Percentiles rank a stretch among this genome's conserved stretches.
These are phyloP conservation scores for Yarrowia bubula DNA, from an alignment of 805 yeast species.

Conservation along the genomic window DNA sequence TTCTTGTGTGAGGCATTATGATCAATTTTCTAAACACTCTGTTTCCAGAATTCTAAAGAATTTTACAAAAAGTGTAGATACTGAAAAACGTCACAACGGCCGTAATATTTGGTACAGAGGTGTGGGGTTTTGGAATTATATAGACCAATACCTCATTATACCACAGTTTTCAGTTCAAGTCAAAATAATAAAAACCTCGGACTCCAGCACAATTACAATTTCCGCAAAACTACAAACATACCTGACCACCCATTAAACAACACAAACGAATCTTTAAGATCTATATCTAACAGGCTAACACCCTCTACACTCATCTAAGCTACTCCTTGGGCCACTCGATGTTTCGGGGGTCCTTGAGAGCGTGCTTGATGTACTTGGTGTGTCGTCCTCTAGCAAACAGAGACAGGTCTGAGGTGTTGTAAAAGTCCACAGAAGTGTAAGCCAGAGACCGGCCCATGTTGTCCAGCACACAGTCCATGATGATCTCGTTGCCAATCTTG, in stretches of 20 bases:
- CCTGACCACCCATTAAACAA: not conserved
- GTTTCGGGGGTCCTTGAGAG: constrained; percentile 34
- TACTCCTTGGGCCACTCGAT: constrained; percentile 2
- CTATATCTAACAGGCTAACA: not conserved
- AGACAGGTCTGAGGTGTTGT: constrained; percentile 31
- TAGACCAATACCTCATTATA: too few species aligned
- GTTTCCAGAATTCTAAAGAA: not conserved
- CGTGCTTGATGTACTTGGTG: constrained; percentile 44
- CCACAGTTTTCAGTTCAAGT: too few species aligned
- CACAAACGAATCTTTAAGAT: not conserved
- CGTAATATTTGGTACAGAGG: too few species aligned
- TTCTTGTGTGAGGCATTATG: not conserved
- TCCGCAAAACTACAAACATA: too few species aligned
- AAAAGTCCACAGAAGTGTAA: constrained; percentile 43
- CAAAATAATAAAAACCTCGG: too few species aligned
- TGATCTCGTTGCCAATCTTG: constrained; percentile 32
- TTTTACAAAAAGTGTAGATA: not conserved
- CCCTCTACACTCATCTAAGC: not conserved
- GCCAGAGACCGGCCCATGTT: constrained; percentile 45
- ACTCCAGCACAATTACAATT: too few species aligned
- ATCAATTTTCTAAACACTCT: not conserved
- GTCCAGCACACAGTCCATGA: constrained; percentile 38
- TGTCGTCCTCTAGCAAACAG: constrained; percentile 46
- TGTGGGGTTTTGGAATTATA: too few species aligned
- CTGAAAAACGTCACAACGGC: too few species aligned